Conservation (phyloP, 441 rosid genomes). For the Adansonia madagascariensis region DNA sequence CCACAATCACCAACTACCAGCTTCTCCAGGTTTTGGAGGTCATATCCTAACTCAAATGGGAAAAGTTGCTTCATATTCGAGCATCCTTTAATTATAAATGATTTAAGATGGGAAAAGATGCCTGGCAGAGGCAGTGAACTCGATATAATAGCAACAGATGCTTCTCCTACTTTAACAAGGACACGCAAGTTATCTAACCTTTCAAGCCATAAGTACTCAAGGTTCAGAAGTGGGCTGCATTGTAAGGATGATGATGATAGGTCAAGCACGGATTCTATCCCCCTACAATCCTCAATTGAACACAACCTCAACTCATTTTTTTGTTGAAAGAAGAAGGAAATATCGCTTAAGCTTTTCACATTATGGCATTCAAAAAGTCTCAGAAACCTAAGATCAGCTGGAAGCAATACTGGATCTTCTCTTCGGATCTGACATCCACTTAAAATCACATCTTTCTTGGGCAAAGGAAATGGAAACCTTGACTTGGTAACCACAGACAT, state of each 20-base stretch:
- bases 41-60: neutral
- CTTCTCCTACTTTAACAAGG: neutral
- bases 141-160: neutral
- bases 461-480: neutral
- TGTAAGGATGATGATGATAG: neutral
- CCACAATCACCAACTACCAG: slow-evolving; percentile 12
- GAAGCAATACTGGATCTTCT: slow-evolving; percentile 2
- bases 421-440: neutral
- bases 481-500: neutral
- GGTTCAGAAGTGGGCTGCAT: neutral
- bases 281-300: neutral
- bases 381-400: neutral
- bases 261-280: slow-evolving; percentile 15
- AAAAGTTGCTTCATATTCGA: slow-evolving; percentile 27
- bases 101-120: slow-evolving; percentile 1
- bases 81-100: neutral
- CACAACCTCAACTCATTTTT: neutral
- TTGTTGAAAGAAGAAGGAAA: neutral
- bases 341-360: slow-evolving; percentile 7
- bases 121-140: neutral
- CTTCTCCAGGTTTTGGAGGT: slow-evolving; percentile 26
- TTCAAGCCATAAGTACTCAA: neutral
- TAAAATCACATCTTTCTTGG: neutral
- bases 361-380: neutral
- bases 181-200: neutral